Percentiles rank a stretch among this genome's conserved stretches.
phyloP scores from a whole-genome alignment of 129 eudicot species.

The Gnaphalium uliginosum region DNA sequence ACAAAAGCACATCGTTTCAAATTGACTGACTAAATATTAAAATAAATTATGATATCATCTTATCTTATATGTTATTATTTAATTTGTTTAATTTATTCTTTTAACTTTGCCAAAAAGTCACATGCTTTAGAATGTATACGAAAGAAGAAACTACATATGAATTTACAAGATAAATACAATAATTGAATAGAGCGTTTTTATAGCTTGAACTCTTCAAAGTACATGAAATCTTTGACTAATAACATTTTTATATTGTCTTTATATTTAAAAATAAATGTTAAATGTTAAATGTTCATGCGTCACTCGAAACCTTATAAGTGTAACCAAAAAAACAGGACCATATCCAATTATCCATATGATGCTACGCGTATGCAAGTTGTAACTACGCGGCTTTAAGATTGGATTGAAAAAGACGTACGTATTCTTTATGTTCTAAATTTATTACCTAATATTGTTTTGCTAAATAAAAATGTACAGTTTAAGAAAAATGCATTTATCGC shows the following conservation, averaged over 20 bases:
- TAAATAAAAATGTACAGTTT: no score
- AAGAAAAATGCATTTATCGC: no score
- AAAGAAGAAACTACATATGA: neutral
- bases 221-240: neutral
- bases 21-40: no score
- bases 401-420: neutral
- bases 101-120: neutral
- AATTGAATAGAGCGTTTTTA: neutral
- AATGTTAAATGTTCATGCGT: neutral
- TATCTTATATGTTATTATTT: no score
- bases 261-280: neutral
- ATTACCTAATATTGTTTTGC: no score
- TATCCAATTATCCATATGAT: neutral
- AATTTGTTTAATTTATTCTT: no score
- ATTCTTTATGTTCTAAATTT: neutral
- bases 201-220: neutral
- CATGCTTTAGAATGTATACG: neutral
- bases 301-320: neutral
- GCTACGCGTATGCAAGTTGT: conserved; percentile 20
- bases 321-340: neutral
- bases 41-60: neutral
- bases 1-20: no score
- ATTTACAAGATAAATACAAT: neutral
- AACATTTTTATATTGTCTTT: neutral
- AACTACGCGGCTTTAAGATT: conserved; percentile 16